Evolutionary conservation across 257 asterid genomes (phyloP).

Genomic region (Nicotiana knightiana): DNA sequence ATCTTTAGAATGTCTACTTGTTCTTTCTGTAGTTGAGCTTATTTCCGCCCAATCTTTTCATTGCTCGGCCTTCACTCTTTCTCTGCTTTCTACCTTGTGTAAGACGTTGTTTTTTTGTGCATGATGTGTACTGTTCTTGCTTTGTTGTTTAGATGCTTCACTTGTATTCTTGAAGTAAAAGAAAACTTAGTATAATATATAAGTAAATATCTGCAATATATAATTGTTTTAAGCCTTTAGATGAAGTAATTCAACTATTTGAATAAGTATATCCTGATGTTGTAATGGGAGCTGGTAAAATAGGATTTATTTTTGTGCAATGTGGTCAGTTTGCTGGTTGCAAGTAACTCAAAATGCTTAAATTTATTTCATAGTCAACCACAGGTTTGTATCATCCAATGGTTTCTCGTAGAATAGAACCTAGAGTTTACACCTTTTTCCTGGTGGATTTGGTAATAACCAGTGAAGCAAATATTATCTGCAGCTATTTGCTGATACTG

Average conservation of each 20-base stretch:
- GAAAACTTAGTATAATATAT: too few relatives aligned
- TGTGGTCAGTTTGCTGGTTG: neutral
- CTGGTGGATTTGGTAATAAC: neutral
- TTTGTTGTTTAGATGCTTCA: neutral
- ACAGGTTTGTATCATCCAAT: neutral
- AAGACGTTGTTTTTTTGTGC: neutral
- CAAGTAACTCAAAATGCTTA: neutral
- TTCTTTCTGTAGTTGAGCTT: neutral
- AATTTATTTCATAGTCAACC: neutral
- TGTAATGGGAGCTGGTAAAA: neutral
- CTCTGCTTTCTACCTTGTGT: neutral
- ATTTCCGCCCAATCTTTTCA: neutral
- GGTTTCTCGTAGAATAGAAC: neutral
- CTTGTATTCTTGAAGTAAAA: neutral
- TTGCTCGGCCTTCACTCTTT: neutral
- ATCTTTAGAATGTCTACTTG: neutral
- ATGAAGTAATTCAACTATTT: neutral
- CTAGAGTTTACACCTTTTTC: neutral
- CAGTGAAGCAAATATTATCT: neutral
- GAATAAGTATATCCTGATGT: neutral
- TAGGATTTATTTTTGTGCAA: neutral
- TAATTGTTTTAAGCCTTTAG: neutral
- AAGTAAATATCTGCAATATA: neutral
- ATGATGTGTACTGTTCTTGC: neutral
- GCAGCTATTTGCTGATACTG: conserved; percentile 29